Evolutionary conservation across 805 yeast species (phyloP), one percentile per base, ranked within the genome.

Genomic region (Myxozyma neotropica): DNA sequence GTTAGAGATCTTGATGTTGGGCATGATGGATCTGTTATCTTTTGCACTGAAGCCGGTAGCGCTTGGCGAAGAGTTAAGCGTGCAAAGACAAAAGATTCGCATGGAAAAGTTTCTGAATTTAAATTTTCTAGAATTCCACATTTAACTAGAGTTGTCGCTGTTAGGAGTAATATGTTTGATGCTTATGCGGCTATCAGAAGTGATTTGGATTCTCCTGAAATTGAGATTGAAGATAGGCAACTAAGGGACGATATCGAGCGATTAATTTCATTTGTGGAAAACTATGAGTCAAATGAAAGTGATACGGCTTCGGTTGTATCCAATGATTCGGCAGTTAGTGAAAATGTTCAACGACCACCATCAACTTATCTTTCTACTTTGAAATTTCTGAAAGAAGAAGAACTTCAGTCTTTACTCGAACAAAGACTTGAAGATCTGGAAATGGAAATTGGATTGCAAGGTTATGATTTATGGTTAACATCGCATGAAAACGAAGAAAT

Each of bases 1-100:
- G 89, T 83, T 49, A 75, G 74, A 3, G 96, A 89, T 72, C 80
- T 88, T 33, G 93, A 85, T 67, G 78, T 86, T 45, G 81, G 87
- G 1, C 75, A 73, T 17, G 88, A 86, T 67, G 95, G 95, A 0
- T 83, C 88, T 0, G 71, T 89, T 1, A 75, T 91, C 0, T 70
- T 92, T 0, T 81, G 87, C 63, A 86, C 94, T 0, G 71, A 76
- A 21, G 83, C 84, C 50, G 97, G 97, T 0, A 80, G 86, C 23
- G 88, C 82, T 0, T 89, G 64, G 80, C 55, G 69, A 10, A 46
- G 36, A 45, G 42, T 35, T n/a, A 48, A 50, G 27, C 65, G 64
- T 4, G 52, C 38, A 42, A 54, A 38, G 15, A 38, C 57, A 8
- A 55, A 63, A 40, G 55, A 48, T 26, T 43, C 59, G 29, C 64